Base-by-base conservation (phyloP, 805 yeast species). In the Hemisphaericaspora nanyangensis region DNA sequence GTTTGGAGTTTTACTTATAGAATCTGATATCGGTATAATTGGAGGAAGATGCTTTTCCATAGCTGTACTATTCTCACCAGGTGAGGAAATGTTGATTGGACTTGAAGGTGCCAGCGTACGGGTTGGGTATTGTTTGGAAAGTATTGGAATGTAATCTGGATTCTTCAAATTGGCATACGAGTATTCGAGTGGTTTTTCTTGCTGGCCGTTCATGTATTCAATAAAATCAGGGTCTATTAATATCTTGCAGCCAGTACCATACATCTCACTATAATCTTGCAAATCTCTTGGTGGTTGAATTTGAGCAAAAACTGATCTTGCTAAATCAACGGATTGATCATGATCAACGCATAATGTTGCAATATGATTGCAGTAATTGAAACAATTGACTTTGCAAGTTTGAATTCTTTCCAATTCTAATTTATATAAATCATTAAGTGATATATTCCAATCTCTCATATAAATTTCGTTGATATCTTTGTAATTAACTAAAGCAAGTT, bases 281-380 rank as follows among this genome's bases (percentile, higher is more conserved):
- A 85, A 63, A 46, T 87, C 95, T 15, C 63, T 63, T 2, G 64
- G 63, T 6, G 85, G 77, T 15, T 79, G 82, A 48, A 89, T 81
- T 36, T 75, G 72, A 43, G 89, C 95, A 38, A 87, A 68, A 2
- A 77, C 59, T 6, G 78, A 56, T 40, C 96, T 73, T 11, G 89
- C 74, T 37, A 68, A 68, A 53, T 88, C 96, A 40, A 84, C 85
- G 7, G 84, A 72, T 45, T 78, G 82, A 54, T 88, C 96, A 51
- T 82, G 85, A 31, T 79, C 76, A 24, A 87, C 90, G 55, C 95
- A 88, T 3, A 80, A 70, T 0, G 86, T 72, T 6, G 95, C 85
- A 7, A 85, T 68, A 29, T 80, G 70, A 58, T 87, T 87, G 34
- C 91, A 79, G 52, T 72, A 86, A 31, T 80, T 84, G 85, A 95